Evolutionary conservation across 192 early-diverging fungal species (phyloP), one percentile per base, ranked within the genome.

Genomic region (Coemansia asiatica): DNA sequence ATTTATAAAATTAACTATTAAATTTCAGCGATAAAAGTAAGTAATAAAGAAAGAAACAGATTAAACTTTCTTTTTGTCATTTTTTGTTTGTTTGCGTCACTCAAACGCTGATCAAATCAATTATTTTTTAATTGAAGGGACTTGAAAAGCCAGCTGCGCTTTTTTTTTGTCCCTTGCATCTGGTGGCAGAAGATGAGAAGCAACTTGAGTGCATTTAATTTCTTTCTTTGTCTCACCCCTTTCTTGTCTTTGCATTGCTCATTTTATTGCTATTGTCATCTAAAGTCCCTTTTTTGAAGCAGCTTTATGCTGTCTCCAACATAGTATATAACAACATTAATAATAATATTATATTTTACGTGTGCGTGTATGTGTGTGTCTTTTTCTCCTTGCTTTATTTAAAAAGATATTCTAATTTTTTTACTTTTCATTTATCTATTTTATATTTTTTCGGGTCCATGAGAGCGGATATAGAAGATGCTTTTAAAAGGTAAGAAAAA

Each of bases 401-500:
- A n/a, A n/a, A n/a, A n/a, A n/a, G n/a, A n/a, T n/a, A n/a, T n/a
- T n/a, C n/a, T 16, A 10, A 49, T 22, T 49, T 18, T 5, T 49
- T 5, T 49, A 22, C 18, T 61, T 9, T 61, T 61, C 50, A 33
- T 64, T 25, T 57, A 57, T 35, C 33, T 28, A 21, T 57, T 22
- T 49, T 28, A 28, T 63, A n/a, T 36, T 63, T 62, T 29, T 61
- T 48, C 10, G 23, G 26, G 21, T 38, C 16, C 35, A 36, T 36
- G 35, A 36, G 35, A 27, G 33, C 33, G 35, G 35, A 60, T 26
- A 61, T 31, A 61, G 60, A 47, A 9, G 60, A 40, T 46, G 64
- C 40, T 26, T 66, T 66, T 27, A 66, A 67, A 61, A 67, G 49
- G 66, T 64, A 62, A 38, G 15, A n/a, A 47, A 38, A 29, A 7